Base-by-base conservation (phyloP, 768 basidiomycete genomes). In the Tremella mesenterica region DNA sequence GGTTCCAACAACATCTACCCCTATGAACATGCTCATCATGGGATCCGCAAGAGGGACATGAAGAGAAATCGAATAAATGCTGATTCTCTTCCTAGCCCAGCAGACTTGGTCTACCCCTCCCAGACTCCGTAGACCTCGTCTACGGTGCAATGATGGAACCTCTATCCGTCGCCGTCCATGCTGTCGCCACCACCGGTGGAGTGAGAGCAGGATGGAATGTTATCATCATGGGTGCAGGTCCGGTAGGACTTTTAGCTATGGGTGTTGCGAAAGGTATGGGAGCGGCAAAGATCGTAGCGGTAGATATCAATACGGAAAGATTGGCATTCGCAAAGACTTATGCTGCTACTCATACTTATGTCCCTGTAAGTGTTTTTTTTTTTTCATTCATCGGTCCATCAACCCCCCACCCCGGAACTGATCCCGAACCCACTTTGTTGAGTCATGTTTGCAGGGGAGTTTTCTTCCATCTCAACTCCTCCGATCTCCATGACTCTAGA, bases 61-160 rank as follows among this genome's bases (percentile, higher is more conserved):
- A 13, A 30, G 31, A 16, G 8, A 18, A 36, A 49, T n/a, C 16
- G 10, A 29, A 18, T 16, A 18, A 25, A 16, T 20, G 14, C 54
- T 45, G 50, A 51, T 47, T 14, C 26, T 31, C 9, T 30, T 29
- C n/a, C 27, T 39, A 67, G 63, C 52, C 88, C 91, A 14, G 83
- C 82, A 23, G 87, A 95, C 72, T 79, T 95, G 26, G 73, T 69
- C 38, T 73, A 70, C 56, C 78, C 33, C 81, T 97, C 12, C 90
- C 90, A 2, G 80, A 84, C n/a, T 78, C 82, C 66, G 81, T 96
- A 44, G 81, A 84, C 18, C 80, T 93, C 13, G 92, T 93, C 73
- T 91, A 97, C 69, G 93, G 92, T 28, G 91, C 93, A 5, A 86
- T 96, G 87, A 90, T 95, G 77, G 93, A 96, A 72, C 93, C 93